These are phyloP conservation scores for Geotrichum ghanense DNA, from an alignment of 805 yeast genomes.

Conservation along the genomic window DNA sequence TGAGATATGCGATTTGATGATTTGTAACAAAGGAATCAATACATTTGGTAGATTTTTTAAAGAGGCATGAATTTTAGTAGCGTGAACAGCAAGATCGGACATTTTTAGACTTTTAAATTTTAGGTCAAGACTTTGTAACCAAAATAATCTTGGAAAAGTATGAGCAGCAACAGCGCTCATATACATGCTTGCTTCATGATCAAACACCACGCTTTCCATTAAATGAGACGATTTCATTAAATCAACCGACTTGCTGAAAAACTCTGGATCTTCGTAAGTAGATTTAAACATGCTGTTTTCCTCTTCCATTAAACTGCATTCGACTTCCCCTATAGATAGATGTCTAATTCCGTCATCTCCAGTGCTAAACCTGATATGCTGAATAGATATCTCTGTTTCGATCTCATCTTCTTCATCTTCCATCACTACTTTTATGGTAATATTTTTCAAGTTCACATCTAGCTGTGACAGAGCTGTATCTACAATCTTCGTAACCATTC, in stretches of 20 bases:
- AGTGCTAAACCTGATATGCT: not conserved
- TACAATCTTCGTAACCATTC: conserved; percentile 24
- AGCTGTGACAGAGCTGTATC: conserved; percentile 29
- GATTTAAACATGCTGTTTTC: conserved; percentile 19
- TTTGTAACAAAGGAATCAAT: not conserved
- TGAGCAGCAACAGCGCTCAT: not conserved
- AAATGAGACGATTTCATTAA: not conserved
- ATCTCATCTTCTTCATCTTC: not conserved
- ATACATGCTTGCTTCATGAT: not conserved
- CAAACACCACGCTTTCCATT: not conserved
- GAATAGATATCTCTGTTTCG: not conserved
- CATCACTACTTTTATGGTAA: not conserved
- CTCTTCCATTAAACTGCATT: conserved; percentile 10
- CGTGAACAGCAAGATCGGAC: not conserved
- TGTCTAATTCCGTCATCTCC: conserved; percentile 3
- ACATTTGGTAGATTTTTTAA: not conserved
- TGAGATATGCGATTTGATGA: not conserved
- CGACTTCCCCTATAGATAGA: conserved; percentile 1
- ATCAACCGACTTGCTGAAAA: not conserved
- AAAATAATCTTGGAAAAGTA: not conserved
- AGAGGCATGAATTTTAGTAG: not conserved
- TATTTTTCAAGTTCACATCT: conserved; percentile 3
- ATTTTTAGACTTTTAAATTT: not conserved
- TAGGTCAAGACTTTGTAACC: not conserved
- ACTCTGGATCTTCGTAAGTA: not conserved